Evolutionary conservation across 768 basidiomycete species (phyloP), one percentile per base, ranked within the genome.

Genomic region (Phanerodontia chrysosporium): DNA sequence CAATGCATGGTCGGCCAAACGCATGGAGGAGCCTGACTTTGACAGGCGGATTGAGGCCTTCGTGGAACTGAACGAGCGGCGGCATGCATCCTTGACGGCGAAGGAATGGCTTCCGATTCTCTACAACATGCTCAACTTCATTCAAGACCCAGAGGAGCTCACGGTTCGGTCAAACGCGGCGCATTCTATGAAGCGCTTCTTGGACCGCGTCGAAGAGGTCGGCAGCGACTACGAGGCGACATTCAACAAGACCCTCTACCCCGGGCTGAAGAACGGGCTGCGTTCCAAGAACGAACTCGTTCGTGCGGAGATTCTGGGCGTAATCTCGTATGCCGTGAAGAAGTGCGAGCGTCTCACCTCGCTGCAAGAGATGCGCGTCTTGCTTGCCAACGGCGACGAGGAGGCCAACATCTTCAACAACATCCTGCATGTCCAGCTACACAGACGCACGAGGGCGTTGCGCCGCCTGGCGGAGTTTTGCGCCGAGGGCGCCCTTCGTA

Each of bases 351-450:
- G 77, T 21, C 75, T 95, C 29, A 67, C 74, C 0, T 71, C 81
- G 1, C 72, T 98, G 27, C 84, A 84, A 51, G 95, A 98, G 68
- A 86, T 98, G 85, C 83, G 76, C 24, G 79, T 85, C 12, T 74
- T 98, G 7, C 80, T 98, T 30, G 92, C 90, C 8, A 84, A 80
- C 18, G 95, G 92, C 1, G 95, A 98, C 68, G 87, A 90, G 51
- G 96, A 99, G 72, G 94, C 93, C 30, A 95, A 89, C 69, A 95
- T 98, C 76, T 98, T 99, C 82, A 88, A 87, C 77, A 99, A 99
- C 72, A 85, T 98, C 49, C 83, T 89, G 55, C 97, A 99, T 69
- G 83, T 98, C 45, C 97, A 99, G 73, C 75, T 89, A 2, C 95
- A 98, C 71, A 85, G 95, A 62, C 86, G 96, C 24, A 85, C 87